These are phyloP conservation scores for Camelina neglecta DNA, from an alignment of 345 rosid species.

Conservation along the genomic window DNA sequence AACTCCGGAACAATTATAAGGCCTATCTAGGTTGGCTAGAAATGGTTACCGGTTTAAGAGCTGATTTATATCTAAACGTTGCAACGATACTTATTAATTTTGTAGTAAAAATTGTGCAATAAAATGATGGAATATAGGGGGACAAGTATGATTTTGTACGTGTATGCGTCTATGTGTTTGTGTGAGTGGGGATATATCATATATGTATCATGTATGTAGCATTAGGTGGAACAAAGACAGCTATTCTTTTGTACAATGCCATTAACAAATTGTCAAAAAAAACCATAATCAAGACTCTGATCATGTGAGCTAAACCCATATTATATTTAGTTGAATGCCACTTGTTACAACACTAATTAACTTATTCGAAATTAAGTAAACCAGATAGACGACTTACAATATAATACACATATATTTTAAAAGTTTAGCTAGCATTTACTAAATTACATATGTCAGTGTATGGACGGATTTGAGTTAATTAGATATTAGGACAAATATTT, in stretches of 20 bases:
- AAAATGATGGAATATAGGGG: constrained; percentile 26
- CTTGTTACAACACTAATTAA: neutral
- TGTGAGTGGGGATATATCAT: constrained; percentile 24
- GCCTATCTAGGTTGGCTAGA: neutral
- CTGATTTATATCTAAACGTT: neutral
- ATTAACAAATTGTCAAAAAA: constrained; percentile 17
- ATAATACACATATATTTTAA: neutral
- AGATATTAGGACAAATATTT: neutral
- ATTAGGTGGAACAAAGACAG: constrained; percentile 34
- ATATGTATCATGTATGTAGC: constrained; percentile 14
- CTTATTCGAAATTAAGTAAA: constrained; percentile 1
- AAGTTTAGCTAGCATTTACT: neutral
- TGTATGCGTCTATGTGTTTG: constrained; percentile 32
- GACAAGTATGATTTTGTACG: constrained; percentile 19
- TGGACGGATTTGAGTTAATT: constrained; percentile 1
- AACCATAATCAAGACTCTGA: constrained; percentile 22
- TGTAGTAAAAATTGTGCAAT: neutral
- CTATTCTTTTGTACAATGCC: constrained; percentile 25
- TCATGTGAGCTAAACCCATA: constrained; percentile 31
- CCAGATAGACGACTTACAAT: constrained; percentile 13
- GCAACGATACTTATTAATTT: neutral
- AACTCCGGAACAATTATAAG: neutral
- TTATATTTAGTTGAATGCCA: constrained; percentile 10
- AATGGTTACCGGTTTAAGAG: neutral
- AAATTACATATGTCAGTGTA: neutral